Percentiles rank a stretch among this genome's conserved stretches.
phyloP scores from a whole-genome alignment of 345 rosid genomes.

The Populus nigra region DNA sequence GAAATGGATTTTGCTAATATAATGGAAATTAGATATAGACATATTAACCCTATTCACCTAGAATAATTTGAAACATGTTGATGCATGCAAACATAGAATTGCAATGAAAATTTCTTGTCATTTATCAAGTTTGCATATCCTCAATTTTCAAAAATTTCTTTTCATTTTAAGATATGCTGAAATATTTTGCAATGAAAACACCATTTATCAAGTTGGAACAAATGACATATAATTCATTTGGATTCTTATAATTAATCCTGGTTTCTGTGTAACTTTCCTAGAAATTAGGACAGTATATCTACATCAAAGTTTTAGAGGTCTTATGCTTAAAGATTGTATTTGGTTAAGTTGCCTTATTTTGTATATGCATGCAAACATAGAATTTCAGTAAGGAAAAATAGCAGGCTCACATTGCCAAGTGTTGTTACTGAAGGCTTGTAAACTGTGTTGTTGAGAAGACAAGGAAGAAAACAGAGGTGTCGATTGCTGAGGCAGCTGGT shows the following conservation, averaged over 20 bases:
- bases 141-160: background rate
- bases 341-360: background rate
- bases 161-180: background rate
- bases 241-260: background rate
- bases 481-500: slow-evolving; percentile 87
- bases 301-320: background rate
- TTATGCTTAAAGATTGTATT: background rate
- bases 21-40: background rate
- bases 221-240: background rate
- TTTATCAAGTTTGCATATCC: background rate
- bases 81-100: too few species aligned
- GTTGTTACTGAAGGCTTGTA: slow-evolving; percentile 63
- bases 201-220: background rate
- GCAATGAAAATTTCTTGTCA: too few species aligned
- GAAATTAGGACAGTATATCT: background rate
- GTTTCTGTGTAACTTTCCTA: background rate
- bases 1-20: background rate
- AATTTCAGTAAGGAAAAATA: background rate
- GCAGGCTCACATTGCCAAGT: background rate
- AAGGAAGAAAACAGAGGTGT: slow-evolving; percentile 56
- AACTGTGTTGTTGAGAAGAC: slow-evolving; percentile 87
- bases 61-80: background rate
- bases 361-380: too few species aligned
- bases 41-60: background rate
- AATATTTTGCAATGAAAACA: background rate